A percentile compares a stretch with the other conserved stretches of the same genome.
Conservation (phyloP, 306 rosid species). For the Trichosanthes cucumerina region DNA sequence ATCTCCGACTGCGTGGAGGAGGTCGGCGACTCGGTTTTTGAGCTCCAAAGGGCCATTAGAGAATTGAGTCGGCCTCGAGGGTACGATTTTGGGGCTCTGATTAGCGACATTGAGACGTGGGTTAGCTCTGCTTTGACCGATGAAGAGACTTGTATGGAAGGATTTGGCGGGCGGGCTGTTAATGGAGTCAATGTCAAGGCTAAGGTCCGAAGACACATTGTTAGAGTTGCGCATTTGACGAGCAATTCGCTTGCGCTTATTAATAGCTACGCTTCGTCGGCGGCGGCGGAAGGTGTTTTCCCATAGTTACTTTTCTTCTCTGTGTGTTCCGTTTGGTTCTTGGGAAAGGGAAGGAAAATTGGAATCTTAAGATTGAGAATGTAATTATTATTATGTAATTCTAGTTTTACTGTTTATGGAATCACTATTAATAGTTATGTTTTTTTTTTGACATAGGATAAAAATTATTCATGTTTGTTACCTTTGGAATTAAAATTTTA, state of each 20-base stretch:
- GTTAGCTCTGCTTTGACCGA: conserved; percentile 35
- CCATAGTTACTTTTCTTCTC: neutral
- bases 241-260: conserved; percentile 37
- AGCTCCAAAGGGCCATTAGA: conserved; percentile 14
- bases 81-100: conserved; percentile 12
- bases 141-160: conserved; percentile 33
- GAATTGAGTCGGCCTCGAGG: conserved; percentile 14
- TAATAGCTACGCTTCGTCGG: conserved; percentile 25
- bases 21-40: conserved; percentile 19
- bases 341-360: neutral
- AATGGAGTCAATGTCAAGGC: conserved; percentile 11
- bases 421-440: neutral
- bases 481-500: no score
- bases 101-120: conserved; percentile 34
- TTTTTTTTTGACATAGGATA: no score
- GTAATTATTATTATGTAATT: neutral
- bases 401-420: neutral
- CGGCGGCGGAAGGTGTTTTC: neutral
- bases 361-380: neutral
- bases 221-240: conserved; percentile 22
- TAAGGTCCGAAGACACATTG: conserved; percentile 12
- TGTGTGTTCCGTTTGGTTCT: neutral
- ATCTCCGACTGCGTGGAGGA: conserved; percentile 26
- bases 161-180: conserved; percentile 10
- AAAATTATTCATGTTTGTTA: no score